Evolutionary conservation across 345 rosid species (phyloP).

Genomic region (Gossypium stocksii): DNA sequence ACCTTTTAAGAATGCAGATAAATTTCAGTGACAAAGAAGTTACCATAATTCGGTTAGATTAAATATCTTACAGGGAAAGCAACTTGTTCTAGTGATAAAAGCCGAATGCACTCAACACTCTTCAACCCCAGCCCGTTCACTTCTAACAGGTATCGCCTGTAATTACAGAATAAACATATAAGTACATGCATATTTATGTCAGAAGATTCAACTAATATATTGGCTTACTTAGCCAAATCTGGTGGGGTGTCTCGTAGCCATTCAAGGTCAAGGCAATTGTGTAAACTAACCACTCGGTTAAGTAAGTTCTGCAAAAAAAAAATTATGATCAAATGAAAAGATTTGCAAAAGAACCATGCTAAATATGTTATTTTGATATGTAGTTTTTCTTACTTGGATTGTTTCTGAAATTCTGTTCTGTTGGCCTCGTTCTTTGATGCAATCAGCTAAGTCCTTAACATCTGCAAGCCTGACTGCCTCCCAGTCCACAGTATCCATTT

Average conservation of each 20-base stretch:
- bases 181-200: not conserved
- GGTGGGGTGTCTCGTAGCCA: conserved; percentile 65
- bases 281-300: conserved; percentile 21
- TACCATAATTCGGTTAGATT: not conserved
- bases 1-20: not conserved
- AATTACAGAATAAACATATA: not conserved
- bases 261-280: conserved; percentile 59
- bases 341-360: not conserved
- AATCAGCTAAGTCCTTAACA: conserved; percentile 17
- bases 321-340: not conserved
- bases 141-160: conserved; percentile 49
- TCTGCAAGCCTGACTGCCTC: conserved; percentile 43
- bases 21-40: not conserved
- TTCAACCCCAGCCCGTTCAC: conserved; percentile 59
- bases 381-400: conserved; percentile 38
- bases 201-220: not conserved
- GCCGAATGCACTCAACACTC: conserved; percentile 66
- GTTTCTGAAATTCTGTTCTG: conserved; percentile 28
- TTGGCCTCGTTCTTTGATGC: conserved; percentile 54
- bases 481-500: conserved; percentile 62
- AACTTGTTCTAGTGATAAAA: conserved; percentile 45
- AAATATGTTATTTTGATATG: not conserved
- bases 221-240: conserved; percentile 48
- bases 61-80: conserved; percentile 58
- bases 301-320: conserved; percentile 43